phyloP scores from a whole-genome alignment of 2,329 filamentous ascomycete genomes.

The Cadophora malorum region DNA sequence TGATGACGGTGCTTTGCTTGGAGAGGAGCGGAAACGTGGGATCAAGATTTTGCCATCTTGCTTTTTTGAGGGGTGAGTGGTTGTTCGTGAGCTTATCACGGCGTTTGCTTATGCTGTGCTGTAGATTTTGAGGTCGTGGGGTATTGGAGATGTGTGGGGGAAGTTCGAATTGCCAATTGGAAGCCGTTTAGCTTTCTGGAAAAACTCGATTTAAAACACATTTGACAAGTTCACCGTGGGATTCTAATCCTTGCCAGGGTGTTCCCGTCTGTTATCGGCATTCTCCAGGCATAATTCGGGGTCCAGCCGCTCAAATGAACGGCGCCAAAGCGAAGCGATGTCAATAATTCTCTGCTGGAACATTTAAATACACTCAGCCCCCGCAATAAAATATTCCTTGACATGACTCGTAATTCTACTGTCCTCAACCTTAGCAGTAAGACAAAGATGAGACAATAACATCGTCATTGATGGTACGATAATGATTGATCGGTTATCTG shows the following conservation, averaged over 20 bases:
- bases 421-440: not conserved
- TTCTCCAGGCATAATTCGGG: not conserved
- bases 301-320: not conserved
- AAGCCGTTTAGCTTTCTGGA: not conserved
- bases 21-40: too few species aligned
- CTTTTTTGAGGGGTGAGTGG: not conserved
- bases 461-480: not conserved
- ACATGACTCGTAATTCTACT: not conserved
- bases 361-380: not conserved
- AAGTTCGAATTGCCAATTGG: too few species aligned
- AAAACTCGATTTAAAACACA: not conserved
- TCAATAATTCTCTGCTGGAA: not conserved
- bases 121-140: not conserved
- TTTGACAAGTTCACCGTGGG: not conserved
- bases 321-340: not conserved
- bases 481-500: not conserved
- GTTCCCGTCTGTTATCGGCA: not conserved
- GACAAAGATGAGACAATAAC: not conserved
- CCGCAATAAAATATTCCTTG: not conserved
- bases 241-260: not conserved
- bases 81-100: slow-evolving; percentile 1
- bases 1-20: not conserved
- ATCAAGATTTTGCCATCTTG: not conserved
- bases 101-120: not conserved
- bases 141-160: not conserved